Evolutionary conservation across 164 flowering plant species (phyloP).

Genomic region (Malania oleifera): DNA sequence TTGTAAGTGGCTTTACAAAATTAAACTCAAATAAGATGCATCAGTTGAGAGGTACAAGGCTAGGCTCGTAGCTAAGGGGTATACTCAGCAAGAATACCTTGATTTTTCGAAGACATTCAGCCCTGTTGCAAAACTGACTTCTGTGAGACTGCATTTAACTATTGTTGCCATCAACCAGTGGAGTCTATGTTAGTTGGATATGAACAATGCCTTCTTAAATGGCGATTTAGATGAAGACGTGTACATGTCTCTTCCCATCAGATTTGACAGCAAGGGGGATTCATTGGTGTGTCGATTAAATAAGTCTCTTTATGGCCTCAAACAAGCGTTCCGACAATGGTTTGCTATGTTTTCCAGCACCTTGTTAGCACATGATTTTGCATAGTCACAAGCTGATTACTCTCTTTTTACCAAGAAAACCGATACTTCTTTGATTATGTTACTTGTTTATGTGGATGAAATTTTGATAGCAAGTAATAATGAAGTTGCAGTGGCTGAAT

Average conservation of each 20-base stretch:
- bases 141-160: background rate
- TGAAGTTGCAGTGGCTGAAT: too few relatives aligned
- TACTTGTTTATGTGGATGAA: too few relatives aligned
- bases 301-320: background rate
- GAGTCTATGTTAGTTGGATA: background rate
- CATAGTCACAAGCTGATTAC: too few relatives aligned
- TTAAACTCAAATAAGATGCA: background rate
- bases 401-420: too few relatives aligned
- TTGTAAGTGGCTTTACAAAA: background rate
- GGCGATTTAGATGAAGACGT: too few relatives aligned
- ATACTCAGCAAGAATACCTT: background rate
- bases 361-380: too few relatives aligned
- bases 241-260: background rate
- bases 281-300: too few relatives aligned
- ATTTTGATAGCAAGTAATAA: too few relatives aligned
- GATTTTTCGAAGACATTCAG: too few relatives aligned
- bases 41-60: background rate
- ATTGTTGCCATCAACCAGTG: background rate
- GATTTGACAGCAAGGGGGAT: background rate
- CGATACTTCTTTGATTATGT: too few relatives aligned
- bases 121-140: background rate
- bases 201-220: background rate
- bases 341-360: background rate
- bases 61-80: background rate
- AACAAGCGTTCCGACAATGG: background rate